These are phyloP conservation scores for Chloranthus sessilifolius DNA, from an alignment of 164 flowering plant species.

Conservation along the genomic window DNA sequence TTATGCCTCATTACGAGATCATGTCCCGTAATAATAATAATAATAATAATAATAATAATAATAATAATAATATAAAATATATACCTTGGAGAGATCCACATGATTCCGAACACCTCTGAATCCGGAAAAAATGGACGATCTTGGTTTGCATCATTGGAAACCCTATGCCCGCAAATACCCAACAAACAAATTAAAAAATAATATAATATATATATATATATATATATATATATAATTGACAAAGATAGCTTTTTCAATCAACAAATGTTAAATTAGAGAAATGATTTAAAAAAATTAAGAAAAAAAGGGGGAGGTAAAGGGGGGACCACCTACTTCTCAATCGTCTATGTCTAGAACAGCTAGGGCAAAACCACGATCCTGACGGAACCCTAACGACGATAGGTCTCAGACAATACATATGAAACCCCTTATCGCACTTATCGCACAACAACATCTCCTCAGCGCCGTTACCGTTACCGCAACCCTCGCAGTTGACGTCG, in stretches of 20 bases:
- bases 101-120: constrained; percentile 30
- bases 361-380: constrained; percentile 60
- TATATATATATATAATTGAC: too few species aligned
- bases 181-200: too few species aligned
- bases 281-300: neutral
- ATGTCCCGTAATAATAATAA: too few species aligned
- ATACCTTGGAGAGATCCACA: constrained; percentile 35
- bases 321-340: constrained; percentile 37
- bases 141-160: constrained; percentile 46
- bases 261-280: too few species aligned
- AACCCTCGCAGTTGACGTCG: constrained; percentile 42
- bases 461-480: constrained; percentile 46
- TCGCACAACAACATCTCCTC: constrained; percentile 64
- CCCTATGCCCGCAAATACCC: too few species aligned
- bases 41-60: too few species aligned
- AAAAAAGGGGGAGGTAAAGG: neutral
- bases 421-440: constrained; percentile 56
- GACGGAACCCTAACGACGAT: constrained; percentile 50
- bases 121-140: constrained; percentile 56
- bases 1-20: too few species aligned
- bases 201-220: too few species aligned
- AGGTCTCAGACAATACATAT: constrained; percentile 60
- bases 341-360: constrained; percentile 32
- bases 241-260: too few species aligned
- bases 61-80: neutral